Conservation (phyloP, 441 rosid species). For the Euphorbia schlechtendalii region DNA sequence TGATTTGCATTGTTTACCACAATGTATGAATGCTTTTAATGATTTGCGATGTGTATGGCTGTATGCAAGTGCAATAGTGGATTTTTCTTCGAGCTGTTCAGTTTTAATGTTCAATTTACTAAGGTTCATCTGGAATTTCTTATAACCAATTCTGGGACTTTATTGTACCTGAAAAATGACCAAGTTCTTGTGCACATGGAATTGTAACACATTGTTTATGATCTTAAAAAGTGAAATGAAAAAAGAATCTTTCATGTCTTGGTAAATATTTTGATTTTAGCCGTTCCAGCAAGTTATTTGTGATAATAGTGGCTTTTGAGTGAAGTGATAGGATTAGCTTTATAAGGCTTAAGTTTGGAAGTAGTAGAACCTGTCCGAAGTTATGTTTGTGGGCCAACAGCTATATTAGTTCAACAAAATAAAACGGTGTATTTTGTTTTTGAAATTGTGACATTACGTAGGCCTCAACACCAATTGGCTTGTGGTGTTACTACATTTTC, state of each 20-base stretch:
- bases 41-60: no score
- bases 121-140: background rate
- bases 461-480: background rate
- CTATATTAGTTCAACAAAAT: background rate
- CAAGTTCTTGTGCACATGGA: background rate
- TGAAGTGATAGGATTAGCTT: background rate
- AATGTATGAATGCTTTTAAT: no score
- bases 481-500: background rate
- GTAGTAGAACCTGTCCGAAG: background rate
- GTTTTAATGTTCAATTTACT: background rate
- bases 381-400: background rate
- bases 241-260: background rate
- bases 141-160: background rate
- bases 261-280: background rate
- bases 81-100: no score
- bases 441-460: background rate
- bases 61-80: no score
- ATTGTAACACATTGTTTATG: background rate
- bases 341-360: background rate
- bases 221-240: background rate
- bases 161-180: background rate
- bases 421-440: background rate
- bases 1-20: background rate
- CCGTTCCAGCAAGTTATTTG: background rate
- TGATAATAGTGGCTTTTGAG: background rate